Conservation (phyloP, 495 filamentous ascomycete genomes). For the Penicillium dipodomyicola region DNA sequence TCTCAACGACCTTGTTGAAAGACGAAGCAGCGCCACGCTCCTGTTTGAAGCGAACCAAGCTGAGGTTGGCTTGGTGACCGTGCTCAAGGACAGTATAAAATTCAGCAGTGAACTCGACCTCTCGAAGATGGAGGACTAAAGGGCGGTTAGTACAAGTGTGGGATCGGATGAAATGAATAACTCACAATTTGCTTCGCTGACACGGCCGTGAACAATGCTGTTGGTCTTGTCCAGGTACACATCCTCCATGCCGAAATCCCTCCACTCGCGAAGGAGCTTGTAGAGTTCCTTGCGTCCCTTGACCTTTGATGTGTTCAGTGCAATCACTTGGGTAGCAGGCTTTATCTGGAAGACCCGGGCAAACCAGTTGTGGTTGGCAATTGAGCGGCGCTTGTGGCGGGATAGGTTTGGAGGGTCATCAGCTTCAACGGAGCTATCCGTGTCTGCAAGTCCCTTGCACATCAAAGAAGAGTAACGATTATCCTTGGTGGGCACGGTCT, state of each 20-base stretch:
- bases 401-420: slow-evolving; percentile 15
- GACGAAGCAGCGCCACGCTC: slow-evolving; percentile 82
- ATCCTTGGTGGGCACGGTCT: slow-evolving; percentile 7
- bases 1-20: slow-evolving; percentile 79
- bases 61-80: slow-evolving; percentile 63
- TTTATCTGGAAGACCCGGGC: slow-evolving; percentile 85
- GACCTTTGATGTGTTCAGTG: slow-evolving; percentile 65
- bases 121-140: slow-evolving; percentile 69
- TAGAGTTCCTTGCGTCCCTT: slow-evolving; percentile 73
- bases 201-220: slow-evolving; percentile 70
- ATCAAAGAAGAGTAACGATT: slow-evolving; percentile 8
- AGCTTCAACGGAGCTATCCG: slow-evolving; percentile 21
- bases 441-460: slow-evolving; percentile 19
- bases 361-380: slow-evolving; percentile 68
- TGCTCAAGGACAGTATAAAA: slow-evolving; percentile 83
- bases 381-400: slow-evolving; percentile 20
- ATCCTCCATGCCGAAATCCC: slow-evolving; percentile 71
- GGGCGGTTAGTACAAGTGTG: slow-evolving; percentile 6
- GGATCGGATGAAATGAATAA: slow-evolving; percentile 13
- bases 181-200: slow-evolving; percentile 77
- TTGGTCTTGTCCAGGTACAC: slow-evolving; percentile 70
- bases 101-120: slow-evolving; percentile 76
- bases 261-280: slow-evolving; percentile 72
- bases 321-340: slow-evolving; percentile 68
- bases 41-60: slow-evolving; percentile 81